Base-by-base conservation (phyloP, 768 basidiomycete genomes). In the Crassisporium funariophilum region DNA sequence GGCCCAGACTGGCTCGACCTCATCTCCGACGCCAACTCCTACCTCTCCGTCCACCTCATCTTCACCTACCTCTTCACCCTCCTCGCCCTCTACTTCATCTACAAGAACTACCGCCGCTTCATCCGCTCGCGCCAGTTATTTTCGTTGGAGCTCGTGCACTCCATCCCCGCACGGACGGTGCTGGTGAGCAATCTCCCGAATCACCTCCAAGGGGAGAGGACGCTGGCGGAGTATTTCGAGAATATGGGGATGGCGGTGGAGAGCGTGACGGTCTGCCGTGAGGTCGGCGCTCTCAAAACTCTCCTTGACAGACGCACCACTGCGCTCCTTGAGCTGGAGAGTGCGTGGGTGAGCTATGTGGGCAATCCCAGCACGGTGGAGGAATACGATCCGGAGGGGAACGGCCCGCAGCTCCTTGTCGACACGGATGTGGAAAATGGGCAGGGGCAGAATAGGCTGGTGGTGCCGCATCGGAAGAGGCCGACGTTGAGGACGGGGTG, bases 51-150 rank as follows among this genome's bases (percentile, higher is more conserved):
- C 10, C 93, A 98, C 63, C 82, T 98, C 44, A 62, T 92, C 44
- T 97, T 98, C 77, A 94, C 95, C 1, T 97, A 95, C 66, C 72
- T 95, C 39, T 97, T 98, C 77, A 94, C 94, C 3, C 62, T 85
- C 43, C 82, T 98, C 41, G 79, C 92, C 1, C 79, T 98, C 46
- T 84, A 84, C 50, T 91, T 90, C 69, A 82, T 95, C 42, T 84
- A 92, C 74, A 81, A 83, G 53, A 97, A 95, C 65, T 98, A 94
- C 65, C 78, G 82, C 29, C 83, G 87, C 17, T 97, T 93, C 71
- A 80, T 98, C 47, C 86, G 86, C 17, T 84, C 91, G 0, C 84
- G 97, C 1, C 97, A 98, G 61, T 79, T 97, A 9, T 98, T 95
- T 70, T 91, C 91, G 0, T 75, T 99, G 25, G 94, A 98, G 63